phyloP scores from a whole-genome alignment of 805 yeast species.

The Candida nanaspora region DNA sequence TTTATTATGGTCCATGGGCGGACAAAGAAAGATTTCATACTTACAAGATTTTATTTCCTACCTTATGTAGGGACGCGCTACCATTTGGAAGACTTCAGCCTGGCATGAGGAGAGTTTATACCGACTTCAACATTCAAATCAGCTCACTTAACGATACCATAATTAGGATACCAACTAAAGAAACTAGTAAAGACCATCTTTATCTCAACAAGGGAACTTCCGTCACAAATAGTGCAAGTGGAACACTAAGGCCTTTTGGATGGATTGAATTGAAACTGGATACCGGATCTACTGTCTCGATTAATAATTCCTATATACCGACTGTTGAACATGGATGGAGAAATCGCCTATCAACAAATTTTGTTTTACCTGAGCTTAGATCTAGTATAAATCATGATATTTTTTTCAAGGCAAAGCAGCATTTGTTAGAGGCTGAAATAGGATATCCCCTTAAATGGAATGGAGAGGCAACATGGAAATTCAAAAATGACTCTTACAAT shows the following conservation, averaged over 20 bases:
- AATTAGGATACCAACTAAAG: slow-evolving; percentile 76
- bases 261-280: slow-evolving; percentile 77
- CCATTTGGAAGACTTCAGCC: slow-evolving; percentile 30
- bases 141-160: slow-evolving; percentile 58
- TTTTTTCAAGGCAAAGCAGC: slow-evolving; percentile 54
- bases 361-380: slow-evolving; percentile 55
- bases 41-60: slow-evolving; percentile 63
- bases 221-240: too few species aligned
- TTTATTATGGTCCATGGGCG: slow-evolving; percentile 95
- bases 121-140: slow-evolving; percentile 49
- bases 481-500: slow-evolving; percentile 44
- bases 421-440: slow-evolving; percentile 46
- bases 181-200: slow-evolving; percentile 66
- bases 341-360: slow-evolving; percentile 36
- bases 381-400: slow-evolving; percentile 88
- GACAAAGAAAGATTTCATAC: slow-evolving; percentile 71
- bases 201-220: slow-evolving; percentile 25
- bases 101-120: slow-evolving; percentile 49
- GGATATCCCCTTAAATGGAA: slow-evolving; percentile 82
- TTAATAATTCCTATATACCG: slow-evolving; percentile 46
- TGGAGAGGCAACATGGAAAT: slow-evolving; percentile 63
- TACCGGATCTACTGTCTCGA: slow-evolving; percentile 41
- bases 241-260: slow-evolving; percentile 62
- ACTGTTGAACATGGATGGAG: slow-evolving; percentile 44
- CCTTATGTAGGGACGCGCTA: slow-evolving; percentile 47